phyloP scores from a whole-genome alignment of 164 flowering plant species.

The Echeveria elegans region DNA sequence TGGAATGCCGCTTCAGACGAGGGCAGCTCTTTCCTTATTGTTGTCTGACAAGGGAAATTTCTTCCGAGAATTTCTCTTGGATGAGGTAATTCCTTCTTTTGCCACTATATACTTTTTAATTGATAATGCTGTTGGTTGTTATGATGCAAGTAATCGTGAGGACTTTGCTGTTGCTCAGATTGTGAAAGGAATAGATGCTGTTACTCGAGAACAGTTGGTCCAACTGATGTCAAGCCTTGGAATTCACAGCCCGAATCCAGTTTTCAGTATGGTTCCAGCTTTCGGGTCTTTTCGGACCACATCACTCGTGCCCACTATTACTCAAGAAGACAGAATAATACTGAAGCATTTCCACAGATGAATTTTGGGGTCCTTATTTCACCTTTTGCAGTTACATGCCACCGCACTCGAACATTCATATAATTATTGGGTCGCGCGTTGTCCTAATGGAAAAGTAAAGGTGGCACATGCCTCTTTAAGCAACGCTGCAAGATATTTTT shows the following conservation, averaged over 20 bases:
- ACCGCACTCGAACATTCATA: not conserved
- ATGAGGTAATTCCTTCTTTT: too few species aligned
- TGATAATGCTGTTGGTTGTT: not conserved
- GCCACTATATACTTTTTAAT: too few species aligned
- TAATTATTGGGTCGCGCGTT: too few species aligned
- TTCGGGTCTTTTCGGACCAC: conserved; percentile 58
- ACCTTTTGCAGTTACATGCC: not conserved
- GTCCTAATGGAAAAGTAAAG: too few species aligned
- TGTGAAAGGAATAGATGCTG: conserved; percentile 96
- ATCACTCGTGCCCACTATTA: conserved; percentile 60
- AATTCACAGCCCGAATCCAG: conserved; percentile 45
- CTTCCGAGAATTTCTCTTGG: conserved; percentile 91
- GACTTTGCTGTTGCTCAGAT: conserved; percentile 37
- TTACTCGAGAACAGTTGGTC: conserved; percentile 83
- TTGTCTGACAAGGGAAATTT: conserved; percentile 87
- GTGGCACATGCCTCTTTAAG: too few species aligned
- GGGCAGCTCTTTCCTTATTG: conserved; percentile 83
- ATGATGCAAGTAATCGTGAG: not conserved
- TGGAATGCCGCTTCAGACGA: conserved; percentile 58
- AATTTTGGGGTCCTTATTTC: not conserved
- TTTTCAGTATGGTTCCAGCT: conserved; percentile 77
- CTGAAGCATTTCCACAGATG: conserved; percentile 71
- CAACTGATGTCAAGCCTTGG: conserved; percentile 64
- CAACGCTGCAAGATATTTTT: too few species aligned
- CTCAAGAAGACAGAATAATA: conserved; percentile 80